phyloP scores from a whole-genome alignment of 2,329 filamentous ascomycete species.

The Sarocladium brachiariae region DNA sequence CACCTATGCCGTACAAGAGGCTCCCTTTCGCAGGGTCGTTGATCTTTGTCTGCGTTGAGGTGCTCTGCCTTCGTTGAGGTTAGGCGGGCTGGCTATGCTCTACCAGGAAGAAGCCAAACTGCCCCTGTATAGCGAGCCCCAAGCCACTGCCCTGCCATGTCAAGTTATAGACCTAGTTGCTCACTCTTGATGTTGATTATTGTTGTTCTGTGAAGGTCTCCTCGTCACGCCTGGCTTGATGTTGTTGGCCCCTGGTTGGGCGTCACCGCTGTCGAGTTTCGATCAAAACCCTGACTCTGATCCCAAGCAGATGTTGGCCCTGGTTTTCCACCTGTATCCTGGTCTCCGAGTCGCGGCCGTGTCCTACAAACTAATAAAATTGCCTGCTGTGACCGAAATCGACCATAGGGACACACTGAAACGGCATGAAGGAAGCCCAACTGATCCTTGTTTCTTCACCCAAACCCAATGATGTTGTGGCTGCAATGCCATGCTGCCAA shows the following conservation, averaged over 20 bases:
- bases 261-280: slow-evolving; percentile 5
- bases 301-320: background rate
- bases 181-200: slow-evolving; percentile 2
- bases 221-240: slow-evolving; percentile 5
- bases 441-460: too few species aligned
- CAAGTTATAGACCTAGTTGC: background rate
- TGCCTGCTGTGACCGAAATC: background rate
- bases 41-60: too few species aligned
- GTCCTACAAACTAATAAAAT: background rate
- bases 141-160: too few species aligned
- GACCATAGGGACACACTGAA: background rate
- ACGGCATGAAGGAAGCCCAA: background rate
- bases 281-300: background rate
- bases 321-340: background rate
- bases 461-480: too few species aligned
- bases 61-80: too few species aligned
- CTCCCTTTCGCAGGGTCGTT: too few species aligned
- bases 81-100: too few species aligned
- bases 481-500: background rate
- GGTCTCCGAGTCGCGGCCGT: background rate
- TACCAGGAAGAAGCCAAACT: too few species aligned
- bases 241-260: slow-evolving; percentile 6
- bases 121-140: too few species aligned
- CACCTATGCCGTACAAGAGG: too few species aligned
- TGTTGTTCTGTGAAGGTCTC: background rate